These are phyloP conservation scores for Phanerochaete carnosa DNA, from an alignment of 768 basidiomycete species.

Conservation along the genomic window DNA sequence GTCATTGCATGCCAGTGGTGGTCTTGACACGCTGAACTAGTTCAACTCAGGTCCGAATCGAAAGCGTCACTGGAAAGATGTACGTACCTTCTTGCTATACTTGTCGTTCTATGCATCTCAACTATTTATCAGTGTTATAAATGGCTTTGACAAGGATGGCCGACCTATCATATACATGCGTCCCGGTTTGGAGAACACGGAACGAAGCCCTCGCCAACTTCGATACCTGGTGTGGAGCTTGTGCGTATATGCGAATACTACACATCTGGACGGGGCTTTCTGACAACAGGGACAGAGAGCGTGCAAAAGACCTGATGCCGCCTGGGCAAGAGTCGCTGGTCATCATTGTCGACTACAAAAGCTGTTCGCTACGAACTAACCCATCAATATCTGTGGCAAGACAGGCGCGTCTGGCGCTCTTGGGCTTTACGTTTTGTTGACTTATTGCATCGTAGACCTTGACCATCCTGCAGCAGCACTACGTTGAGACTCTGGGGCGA, in stretches of 20 bases:
- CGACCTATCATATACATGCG: conserved; percentile 89
- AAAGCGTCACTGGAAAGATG: conserved; percentile 89
- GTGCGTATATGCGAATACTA: conserved; percentile 42
- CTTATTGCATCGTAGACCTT: conserved; percentile 45
- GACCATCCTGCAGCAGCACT: conserved; percentile 82
- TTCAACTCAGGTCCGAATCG: conserved; percentile 53
- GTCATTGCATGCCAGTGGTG: not conserved
- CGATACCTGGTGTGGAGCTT: conserved; percentile 84
- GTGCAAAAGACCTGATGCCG: conserved; percentile 88
- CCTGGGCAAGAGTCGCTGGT: conserved; percentile 78
- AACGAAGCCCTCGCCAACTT: conserved; percentile 72
- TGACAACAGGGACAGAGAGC: conserved; percentile 49
- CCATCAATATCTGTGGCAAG: conserved; percentile 79
- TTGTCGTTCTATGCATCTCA: not conserved
- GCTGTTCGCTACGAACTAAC: conserved; percentile 76
- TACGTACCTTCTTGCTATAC: conserved; percentile 31
- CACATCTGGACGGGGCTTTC: not conserved
- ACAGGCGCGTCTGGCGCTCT: conserved; percentile 42
- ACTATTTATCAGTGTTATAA: conserved; percentile 54
- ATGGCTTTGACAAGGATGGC: conserved; percentile 83
- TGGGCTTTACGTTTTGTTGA: not conserved
- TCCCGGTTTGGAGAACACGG: conserved; percentile 83
- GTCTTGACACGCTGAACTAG: not conserved
- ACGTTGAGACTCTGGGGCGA: conserved; percentile 83
- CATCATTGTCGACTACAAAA: conserved; percentile 84